phyloP scores from a whole-genome alignment of 139 green algal genomes.

The Astrephomene gubernaculifera region DNA sequence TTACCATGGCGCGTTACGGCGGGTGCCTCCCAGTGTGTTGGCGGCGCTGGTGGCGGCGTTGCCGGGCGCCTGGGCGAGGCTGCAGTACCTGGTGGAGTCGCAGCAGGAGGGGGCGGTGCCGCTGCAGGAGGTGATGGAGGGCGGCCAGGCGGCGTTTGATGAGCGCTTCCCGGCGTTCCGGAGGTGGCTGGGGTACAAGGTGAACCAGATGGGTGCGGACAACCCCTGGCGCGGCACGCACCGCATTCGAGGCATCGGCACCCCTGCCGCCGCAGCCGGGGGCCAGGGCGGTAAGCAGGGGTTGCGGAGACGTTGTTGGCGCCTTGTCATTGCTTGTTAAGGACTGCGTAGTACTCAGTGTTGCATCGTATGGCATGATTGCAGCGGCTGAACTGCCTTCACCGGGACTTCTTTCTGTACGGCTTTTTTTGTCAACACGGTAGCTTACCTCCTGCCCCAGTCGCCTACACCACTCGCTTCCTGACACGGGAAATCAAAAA shows the following conservation, averaged over 20 bases:
- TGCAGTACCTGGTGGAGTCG: conserved; percentile 63
- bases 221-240: conserved; percentile 28
- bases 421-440: too few species aligned
- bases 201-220: conserved; percentile 31
- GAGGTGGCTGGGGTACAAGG: conserved; percentile 38
- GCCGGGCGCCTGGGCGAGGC: conserved; percentile 50
- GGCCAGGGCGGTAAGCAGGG: too few species aligned
- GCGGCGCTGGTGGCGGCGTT: conserved; percentile 57
- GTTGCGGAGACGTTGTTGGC: too few species aligned
- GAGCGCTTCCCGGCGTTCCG: conserved; percentile 46
- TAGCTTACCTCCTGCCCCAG: too few species aligned
- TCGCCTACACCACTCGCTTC: too few species aligned
- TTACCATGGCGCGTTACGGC: conserved; percentile 56
- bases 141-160: conserved; percentile 15
- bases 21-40: conserved; percentile 39
- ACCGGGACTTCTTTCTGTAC: too few species aligned
- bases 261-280: too few species aligned
- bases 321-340: too few species aligned
- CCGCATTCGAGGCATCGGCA: conserved; percentile 12
- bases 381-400: too few species aligned
- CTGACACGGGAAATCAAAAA: too few species aligned
- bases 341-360: too few species aligned
- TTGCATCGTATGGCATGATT: too few species aligned
- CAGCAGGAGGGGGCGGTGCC: conserved; percentile 41
- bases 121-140: conserved; percentile 17